These are phyloP conservation scores for Phytopythium kandeliae DNA, from an alignment of 352 stramenopile species.

Conservation along the genomic window DNA sequence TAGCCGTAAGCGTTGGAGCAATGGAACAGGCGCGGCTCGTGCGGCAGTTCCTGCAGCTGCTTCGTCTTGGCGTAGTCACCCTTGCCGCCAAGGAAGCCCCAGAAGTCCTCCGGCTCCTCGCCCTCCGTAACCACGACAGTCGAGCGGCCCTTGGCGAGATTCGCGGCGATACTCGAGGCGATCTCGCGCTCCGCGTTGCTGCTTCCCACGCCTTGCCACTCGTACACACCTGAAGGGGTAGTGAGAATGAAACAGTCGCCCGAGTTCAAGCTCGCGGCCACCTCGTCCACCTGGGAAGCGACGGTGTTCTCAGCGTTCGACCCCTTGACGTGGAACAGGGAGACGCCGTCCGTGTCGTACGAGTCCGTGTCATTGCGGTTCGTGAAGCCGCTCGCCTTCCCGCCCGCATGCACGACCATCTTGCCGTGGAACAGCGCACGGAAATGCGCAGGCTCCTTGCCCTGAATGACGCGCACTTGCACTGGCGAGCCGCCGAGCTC, in stretches of 20 bases:
- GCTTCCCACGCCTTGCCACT: conserved; percentile 72
- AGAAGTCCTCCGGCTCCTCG: conserved; percentile 74
- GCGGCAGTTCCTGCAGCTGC: conserved; percentile 53
- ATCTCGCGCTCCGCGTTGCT: conserved; percentile 59
- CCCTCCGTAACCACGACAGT: conserved; percentile 50
- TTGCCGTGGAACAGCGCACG: conserved; percentile 86
- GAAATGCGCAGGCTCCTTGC: conserved; percentile 87
- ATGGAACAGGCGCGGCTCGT: conserved; percentile 86
- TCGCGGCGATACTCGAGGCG: conserved; percentile 48
- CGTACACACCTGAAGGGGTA: conserved; percentile 62
- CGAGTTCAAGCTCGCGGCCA: conserved; percentile 83
- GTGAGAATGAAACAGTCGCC: conserved; percentile 84
- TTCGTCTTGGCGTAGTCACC: conserved; percentile 62
- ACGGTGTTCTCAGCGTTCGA: conserved; percentile 83
- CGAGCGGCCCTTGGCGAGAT: conserved; percentile 51
- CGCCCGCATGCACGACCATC: conserved; percentile 88
- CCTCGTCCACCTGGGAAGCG: conserved; percentile 73
- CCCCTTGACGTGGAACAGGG: conserved; percentile 89
- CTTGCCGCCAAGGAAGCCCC: conserved; percentile 81
- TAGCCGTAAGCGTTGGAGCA: conserved; percentile 86
- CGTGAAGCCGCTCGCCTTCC: conserved; percentile 86
- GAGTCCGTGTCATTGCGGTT: conserved; percentile 80
- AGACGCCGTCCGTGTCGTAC: conserved; percentile 83
- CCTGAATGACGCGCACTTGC: conserved; percentile 83
- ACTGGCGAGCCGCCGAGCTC: conserved; percentile 77